These are phyloP conservation scores for Tritrichomonas musculus DNA, from an alignment of 208 protist species.

Conservation along the genomic window DNA sequence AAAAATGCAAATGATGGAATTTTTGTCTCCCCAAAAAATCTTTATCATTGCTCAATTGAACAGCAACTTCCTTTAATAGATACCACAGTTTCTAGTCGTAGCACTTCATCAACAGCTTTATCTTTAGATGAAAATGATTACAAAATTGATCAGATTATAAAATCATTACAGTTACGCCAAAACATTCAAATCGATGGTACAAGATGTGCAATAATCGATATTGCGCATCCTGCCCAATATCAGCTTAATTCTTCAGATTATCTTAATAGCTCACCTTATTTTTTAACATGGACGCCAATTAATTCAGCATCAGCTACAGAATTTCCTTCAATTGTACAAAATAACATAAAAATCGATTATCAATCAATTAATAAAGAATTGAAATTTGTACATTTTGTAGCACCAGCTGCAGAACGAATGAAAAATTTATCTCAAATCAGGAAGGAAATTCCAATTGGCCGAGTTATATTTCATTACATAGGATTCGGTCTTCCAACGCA, in stretches of 20 bases:
- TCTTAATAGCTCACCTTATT: not conserved
- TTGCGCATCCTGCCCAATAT: not conserved
- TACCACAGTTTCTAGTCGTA: not conserved
- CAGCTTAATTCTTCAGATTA: not conserved
- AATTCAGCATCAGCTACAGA: not conserved
- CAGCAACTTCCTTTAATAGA: not conserved
- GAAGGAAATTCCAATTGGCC: not conserved
- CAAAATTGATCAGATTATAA: not conserved
- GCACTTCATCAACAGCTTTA: not conserved
- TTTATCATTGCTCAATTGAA: not conserved
- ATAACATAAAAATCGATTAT: not conserved
- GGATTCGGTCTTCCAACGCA: not conserved
- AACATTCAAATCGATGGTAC: not conserved
- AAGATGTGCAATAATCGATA: not conserved
- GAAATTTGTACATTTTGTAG: not conserved
- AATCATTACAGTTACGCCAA: not conserved
- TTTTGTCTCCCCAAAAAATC: not conserved
- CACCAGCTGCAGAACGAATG: not conserved
- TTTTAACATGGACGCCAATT: not conserved
- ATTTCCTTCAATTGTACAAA: not conserved
- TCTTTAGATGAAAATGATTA: not conserved
- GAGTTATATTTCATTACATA: conserved; percentile 9
- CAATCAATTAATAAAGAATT: not conserved
- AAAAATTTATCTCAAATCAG: not conserved
- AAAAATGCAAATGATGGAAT: not conserved